Conservation (phyloP, 2,329 filamentous ascomycete species). For the Fusarium floridanum region DNA sequence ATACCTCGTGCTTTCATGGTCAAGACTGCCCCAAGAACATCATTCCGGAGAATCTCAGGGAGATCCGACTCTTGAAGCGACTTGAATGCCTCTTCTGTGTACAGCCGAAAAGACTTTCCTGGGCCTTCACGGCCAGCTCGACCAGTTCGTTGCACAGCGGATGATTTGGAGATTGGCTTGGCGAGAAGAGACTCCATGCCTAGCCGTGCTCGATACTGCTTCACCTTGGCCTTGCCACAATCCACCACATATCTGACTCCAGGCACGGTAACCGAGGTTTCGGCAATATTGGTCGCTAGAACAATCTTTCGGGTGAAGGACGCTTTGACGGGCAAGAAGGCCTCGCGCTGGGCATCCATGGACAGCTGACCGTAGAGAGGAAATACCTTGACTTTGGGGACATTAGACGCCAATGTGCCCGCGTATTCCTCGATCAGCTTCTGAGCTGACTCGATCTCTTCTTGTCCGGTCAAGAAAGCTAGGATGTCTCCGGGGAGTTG, state of each 20-base stretch:
- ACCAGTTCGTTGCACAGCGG: conserved; percentile 90
- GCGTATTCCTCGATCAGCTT: conserved; percentile 85
- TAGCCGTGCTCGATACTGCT: conserved; percentile 86
- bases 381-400: conserved; percentile 79
- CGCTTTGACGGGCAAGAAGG: conserved; percentile 81
- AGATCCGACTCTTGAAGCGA: conserved; percentile 78
- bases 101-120: conserved; percentile 90
- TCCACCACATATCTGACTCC: conserved; percentile 94
- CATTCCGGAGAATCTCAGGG: conserved; percentile 91
- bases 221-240: conserved; percentile 92
- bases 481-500: conserved; percentile 94
- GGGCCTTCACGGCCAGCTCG: conserved; percentile 93
- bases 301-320: conserved; percentile 88
- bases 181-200: conserved; percentile 92
- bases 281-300: conserved; percentile 96
- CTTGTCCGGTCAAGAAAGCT: conserved; percentile 92
- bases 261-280: conserved; percentile 95
- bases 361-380: conserved; percentile 93
- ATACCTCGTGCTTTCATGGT: conserved; percentile 95
- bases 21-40: conserved; percentile 86
- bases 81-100: conserved; percentile 83
- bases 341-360: conserved; percentile 85
- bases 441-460: conserved; percentile 88
- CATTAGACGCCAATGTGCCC: conserved; percentile 76
- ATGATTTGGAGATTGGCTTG: conserved; percentile 92